Evolutionary conservation across 345 rosid species (phyloP), one percentile per base, ranked within the genome.

Genomic region (Hevea brasiliensis): DNA sequence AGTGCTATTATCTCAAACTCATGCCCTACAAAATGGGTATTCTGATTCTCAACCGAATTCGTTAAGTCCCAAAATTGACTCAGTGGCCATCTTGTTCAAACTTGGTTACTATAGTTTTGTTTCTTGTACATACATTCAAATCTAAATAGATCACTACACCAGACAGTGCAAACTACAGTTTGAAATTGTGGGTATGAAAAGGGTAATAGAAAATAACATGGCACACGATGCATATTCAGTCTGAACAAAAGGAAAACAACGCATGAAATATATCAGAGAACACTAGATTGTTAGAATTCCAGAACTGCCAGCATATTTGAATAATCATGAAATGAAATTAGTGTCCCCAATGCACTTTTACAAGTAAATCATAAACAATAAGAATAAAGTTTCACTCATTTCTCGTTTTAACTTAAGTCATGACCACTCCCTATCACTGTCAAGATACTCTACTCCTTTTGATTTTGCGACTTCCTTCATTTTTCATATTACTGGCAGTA

Each of bases 401-500:
- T 57, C 32, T 32, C 20, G 7, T 41, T 56, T n/a, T 12, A 56
- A 40, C 37, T 18, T 6, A 26, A 27, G 42, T 20, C 20, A 65
- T 17, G 21, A 24, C 11, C 67, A 13, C 65, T 26, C 9, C 42
- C 44, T 14, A 12, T 72, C 67, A 53, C 37, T 14, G 9, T 72
- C 67, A 44, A 8, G 59, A 74, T 51, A 18, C 13, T 72, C 71
- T 81, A 2, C 7, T 47, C 73, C 71, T 84, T 69, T 66, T 74
- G 8, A 18, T 70, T 74, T 29, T 70, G 18, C 6, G 47, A 58
- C 41, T 65, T 61, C 63, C 64, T 54, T 80, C 65, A 23, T 55
- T 65, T 72, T 73, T 79, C 88, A 87, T 81, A 51, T 83, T 81
- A 64, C 83, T 79, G 65, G 86, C 85, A 8, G 88, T 83, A 59